Evolutionary conservation across 1,284 basidiomycete genomes (phyloP).

Genomic region (Fomes fomentarius): DNA sequence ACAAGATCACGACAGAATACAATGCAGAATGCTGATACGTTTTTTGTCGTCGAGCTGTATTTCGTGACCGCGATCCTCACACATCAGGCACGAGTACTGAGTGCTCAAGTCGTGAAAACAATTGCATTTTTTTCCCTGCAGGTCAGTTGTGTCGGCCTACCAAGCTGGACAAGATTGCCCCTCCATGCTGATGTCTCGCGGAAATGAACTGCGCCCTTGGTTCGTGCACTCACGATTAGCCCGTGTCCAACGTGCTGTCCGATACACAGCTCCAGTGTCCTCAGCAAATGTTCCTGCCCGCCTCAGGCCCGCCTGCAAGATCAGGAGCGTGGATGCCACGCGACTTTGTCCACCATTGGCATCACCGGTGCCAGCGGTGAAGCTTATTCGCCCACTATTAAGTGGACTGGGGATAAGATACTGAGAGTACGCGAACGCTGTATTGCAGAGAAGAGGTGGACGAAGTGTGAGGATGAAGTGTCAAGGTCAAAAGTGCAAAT

Average conservation of each 20-base stretch:
- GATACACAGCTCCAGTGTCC: slow-evolving; percentile 2
- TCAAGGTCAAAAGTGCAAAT: neutral
- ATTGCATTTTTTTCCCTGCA: no score
- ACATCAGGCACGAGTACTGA: neutral
- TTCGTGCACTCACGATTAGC: slow-evolving; percentile 9
- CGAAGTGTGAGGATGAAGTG: no score
- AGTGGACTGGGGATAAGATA: no score
- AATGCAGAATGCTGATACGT: neutral
- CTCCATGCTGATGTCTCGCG: slow-evolving; percentile 16
- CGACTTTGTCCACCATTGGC: no score
- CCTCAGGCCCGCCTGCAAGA: neutral
- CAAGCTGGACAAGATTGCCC: neutral
- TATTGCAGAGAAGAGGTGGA: no score
- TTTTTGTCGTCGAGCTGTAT: no score
- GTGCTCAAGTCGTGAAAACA: no score
- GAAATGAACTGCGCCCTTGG: slow-evolving; percentile 22
- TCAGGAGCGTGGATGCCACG: neutral
- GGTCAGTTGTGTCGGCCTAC: neutral
- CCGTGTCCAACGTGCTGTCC: slow-evolving; percentile 2
- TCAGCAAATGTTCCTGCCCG: neutral
- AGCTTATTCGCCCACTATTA: no score
- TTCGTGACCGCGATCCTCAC: neutral
- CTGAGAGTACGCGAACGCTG: no score
- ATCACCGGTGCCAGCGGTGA: no score
- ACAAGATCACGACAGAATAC: slow-evolving; percentile 15